Evolutionary conservation across 345 rosid genomes (phyloP).

Genomic region (Noccaea bulbosa): DNA sequence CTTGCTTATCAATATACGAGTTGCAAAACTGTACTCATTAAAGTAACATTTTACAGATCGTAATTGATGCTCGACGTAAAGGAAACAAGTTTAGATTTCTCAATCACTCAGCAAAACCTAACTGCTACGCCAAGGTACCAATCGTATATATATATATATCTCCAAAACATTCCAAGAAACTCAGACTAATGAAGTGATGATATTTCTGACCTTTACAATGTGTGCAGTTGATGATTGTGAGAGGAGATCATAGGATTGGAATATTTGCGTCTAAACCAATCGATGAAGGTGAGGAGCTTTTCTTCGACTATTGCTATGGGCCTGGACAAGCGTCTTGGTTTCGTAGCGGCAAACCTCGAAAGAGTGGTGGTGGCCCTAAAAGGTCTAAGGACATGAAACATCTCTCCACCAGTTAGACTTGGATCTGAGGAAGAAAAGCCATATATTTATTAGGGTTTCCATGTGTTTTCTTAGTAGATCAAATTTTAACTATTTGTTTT

Average conservation of each 20-base stretch:
- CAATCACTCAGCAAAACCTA: conserved; percentile 82
- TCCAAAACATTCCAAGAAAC: neutral
- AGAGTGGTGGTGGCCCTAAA: conserved; percentile 65
- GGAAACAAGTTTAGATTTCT: conserved; percentile 93
- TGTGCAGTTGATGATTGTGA: conserved; percentile 79
- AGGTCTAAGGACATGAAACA: conserved; percentile 10
- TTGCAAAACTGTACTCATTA: conserved; percentile 9
- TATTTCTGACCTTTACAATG: neutral
- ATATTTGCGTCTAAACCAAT: conserved; percentile 76
- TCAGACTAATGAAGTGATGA: neutral
- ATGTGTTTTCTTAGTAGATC: conserved; percentile 5
- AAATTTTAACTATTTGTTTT: neutral
- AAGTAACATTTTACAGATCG: conserved; percentile 52
- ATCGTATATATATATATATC: neutral
- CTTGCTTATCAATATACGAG: conserved; percentile 6
- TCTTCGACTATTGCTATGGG: conserved; percentile 77
- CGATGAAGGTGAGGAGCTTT: conserved; percentile 82
- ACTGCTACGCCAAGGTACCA: conserved; percentile 86
- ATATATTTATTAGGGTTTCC: neutral
- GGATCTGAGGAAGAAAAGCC: neutral
- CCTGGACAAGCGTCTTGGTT: conserved; percentile 81
- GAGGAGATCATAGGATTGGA: conserved; percentile 93
- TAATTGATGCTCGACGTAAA: conserved; percentile 82
- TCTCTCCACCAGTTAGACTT: neutral
- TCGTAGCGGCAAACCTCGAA: conserved; percentile 39